A percentile compares a stretch with the other conserved stretches of the same genome.
phyloP scores from a whole-genome alignment of 176 grass and related monocot genomes.

The Zoysia pacifica region DNA sequence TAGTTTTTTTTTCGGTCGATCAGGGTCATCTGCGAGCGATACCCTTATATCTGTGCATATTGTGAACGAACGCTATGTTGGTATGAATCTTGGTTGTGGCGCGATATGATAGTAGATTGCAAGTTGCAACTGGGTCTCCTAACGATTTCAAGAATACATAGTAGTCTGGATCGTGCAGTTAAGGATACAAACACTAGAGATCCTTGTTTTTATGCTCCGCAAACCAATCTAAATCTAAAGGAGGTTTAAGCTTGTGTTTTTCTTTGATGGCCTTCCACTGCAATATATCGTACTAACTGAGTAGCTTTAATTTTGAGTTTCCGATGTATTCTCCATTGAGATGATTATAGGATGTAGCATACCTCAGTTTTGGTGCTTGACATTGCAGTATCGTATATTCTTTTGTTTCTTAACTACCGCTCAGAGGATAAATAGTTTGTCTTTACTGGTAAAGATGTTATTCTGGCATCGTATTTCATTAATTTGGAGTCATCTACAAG shows the following conservation, averaged over 20 bases:
- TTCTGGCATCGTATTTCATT: background rate
- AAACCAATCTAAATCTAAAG: background rate
- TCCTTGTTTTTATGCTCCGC: background rate
- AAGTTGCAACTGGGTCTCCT: background rate
- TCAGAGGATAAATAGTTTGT: conserved; percentile 4
- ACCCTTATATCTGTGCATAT: conserved; percentile 1
- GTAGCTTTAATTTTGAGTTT: conserved; percentile 6
- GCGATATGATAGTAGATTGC: background rate
- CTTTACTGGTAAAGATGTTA: background rate
- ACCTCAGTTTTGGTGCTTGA: conserved; percentile 11
- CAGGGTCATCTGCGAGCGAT: background rate
- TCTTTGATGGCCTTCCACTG: background rate
- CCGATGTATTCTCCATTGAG: background rate
- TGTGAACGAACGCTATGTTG: background rate
- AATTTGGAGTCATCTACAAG: background rate
- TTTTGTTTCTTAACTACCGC: background rate
- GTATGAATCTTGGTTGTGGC: conserved; percentile 14
- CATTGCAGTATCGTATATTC: background rate
- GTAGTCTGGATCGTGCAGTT: background rate
- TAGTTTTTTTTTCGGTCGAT: conserved; percentile 12
- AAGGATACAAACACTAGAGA: background rate
- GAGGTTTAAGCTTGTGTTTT: background rate
- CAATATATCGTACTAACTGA: background rate
- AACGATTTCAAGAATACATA: background rate
- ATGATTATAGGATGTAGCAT: background rate